Percentiles rank a stretch among this genome's conserved stretches.
These are phyloP conservation scores for Mycena sp. DNA, from an alignment of 1,284 basidiomycete species.

Conservation along the genomic window DNA sequence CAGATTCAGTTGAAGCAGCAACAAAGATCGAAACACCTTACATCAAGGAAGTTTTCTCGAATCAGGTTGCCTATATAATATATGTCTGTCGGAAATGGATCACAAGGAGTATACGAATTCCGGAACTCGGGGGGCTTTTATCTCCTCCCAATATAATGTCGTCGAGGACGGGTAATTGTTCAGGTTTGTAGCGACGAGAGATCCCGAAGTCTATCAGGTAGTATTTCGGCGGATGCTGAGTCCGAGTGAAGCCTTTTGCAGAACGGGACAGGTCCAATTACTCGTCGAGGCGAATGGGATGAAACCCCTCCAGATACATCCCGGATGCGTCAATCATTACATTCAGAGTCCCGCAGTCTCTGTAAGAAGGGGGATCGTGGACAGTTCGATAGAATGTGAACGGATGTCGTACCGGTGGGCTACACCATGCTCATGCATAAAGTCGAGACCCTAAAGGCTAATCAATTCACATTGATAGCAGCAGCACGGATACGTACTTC, in stretches of 20 bases:
- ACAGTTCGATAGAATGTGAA: not conserved
- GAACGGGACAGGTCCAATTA: constrained; percentile 9
- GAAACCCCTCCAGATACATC: constrained; percentile 18
- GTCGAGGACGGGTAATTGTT: not conserved
- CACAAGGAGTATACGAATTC: not conserved
- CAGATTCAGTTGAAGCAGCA: not conserved
- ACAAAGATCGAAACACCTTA: constrained; percentile 13
- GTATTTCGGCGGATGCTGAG: constrained; percentile 26
- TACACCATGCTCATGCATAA: constrained; percentile 35
- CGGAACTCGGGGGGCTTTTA: constrained; percentile 1
- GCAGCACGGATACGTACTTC: constrained; percentile 35
- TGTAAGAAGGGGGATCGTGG: not conserved
- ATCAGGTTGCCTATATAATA: constrained; percentile 48
- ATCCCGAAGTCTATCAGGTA: constrained; percentile 30
- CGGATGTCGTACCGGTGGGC: constrained; percentile 19
- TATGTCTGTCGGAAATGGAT: constrained; percentile 49
- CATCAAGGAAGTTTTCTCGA: constrained; percentile 39
- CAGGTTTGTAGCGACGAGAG: constrained; percentile 14
- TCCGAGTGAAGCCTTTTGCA: constrained; percentile 19
- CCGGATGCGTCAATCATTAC: constrained; percentile 22
- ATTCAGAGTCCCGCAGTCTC: constrained; percentile 14
- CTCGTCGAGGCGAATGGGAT: constrained; percentile 12
- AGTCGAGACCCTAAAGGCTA: constrained; percentile 35
- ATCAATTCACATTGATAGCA: not conserved
- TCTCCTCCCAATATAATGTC: constrained; percentile 24